Conservation (phyloP, 352 stramenopile genomes). For the Halophytophthora batemanensis region DNA sequence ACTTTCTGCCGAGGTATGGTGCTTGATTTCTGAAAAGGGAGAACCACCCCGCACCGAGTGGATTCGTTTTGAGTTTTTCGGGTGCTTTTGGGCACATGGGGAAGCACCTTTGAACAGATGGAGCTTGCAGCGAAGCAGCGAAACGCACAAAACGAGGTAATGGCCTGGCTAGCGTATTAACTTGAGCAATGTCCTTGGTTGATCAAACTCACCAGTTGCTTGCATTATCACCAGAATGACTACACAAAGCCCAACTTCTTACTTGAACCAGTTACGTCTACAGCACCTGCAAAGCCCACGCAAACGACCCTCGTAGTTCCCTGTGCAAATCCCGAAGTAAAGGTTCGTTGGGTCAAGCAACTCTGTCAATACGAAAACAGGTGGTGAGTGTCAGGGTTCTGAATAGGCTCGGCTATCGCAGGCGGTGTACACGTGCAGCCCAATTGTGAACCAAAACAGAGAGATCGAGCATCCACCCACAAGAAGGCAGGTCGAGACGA, state of each 20-base stretch:
- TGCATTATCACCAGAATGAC: conserved; percentile 9
- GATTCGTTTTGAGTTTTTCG: neutral
- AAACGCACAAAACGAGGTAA: conserved; percentile 13
- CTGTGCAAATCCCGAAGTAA: too few relatives aligned
- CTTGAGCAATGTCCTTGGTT: neutral
- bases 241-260: conserved; percentile 43
- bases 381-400: too few relatives aligned
- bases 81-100: neutral
- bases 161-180: neutral
- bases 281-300: neutral
- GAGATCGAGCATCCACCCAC: too few relatives aligned
- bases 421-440: too few relatives aligned
- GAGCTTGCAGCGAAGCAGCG: conserved; percentile 14
- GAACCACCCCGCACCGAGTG: too few relatives aligned
- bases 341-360: neutral
- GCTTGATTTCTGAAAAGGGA: too few relatives aligned
- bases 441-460: too few relatives aligned
- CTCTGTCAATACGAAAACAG: too few relatives aligned
- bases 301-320: too few relatives aligned
- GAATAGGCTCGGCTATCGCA: too few relatives aligned
- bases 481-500: too few relatives aligned
- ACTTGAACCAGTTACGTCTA: conserved; percentile 14
- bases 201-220: neutral
- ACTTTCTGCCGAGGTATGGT: conserved; percentile 30
- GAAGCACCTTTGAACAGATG: conserved; percentile 9